These are phyloP conservation scores for Yamadazyma atmosphaerica DNA, from an alignment of 1,139 yeast species.

Conservation along the genomic window DNA sequence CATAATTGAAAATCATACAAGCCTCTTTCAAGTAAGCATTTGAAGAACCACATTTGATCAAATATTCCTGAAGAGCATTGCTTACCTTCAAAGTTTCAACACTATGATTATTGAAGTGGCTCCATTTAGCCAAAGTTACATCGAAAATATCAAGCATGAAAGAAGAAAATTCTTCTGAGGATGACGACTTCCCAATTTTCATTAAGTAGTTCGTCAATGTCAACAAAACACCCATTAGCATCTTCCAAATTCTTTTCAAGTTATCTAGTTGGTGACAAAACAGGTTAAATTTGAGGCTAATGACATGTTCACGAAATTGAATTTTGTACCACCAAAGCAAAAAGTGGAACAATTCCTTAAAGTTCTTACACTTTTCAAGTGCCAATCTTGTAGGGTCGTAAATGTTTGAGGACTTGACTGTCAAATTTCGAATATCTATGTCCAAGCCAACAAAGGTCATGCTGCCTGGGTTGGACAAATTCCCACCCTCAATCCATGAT, in stretches of 20 bases:
- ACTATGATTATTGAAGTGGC: neutral
- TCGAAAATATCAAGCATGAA: constrained; percentile 8
- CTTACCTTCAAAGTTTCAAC: neutral
- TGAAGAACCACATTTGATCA: neutral
- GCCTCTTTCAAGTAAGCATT: neutral
- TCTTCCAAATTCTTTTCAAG: constrained; percentile 13
- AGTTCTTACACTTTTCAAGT: constrained; percentile 17
- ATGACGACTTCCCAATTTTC: constrained; percentile 1
- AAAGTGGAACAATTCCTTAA: constrained; percentile 14
- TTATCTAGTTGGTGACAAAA: constrained; percentile 11
- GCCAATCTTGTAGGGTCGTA: constrained; percentile 14
- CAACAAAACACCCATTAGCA: constrained; percentile 11
- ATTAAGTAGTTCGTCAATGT: constrained; percentile 1
- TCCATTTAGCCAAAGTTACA: constrained; percentile 6
- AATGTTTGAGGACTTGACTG: constrained; percentile 9
- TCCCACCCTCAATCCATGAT: constrained; percentile 15
- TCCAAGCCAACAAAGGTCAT: constrained; percentile 36
- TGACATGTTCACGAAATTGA: constrained; percentile 15
- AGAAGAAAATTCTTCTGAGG: constrained; percentile 4
- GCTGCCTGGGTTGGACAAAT: neutral
- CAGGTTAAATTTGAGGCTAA: constrained; percentile 12
- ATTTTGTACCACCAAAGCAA: constrained; percentile 19
- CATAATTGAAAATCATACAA: neutral
- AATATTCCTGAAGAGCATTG: neutral
- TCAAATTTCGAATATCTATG: constrained; percentile 22